Evolutionary conservation across 768 basidiomycete genomes (phyloP).

Genomic region (Mycena olivaceomarginata): DNA sequence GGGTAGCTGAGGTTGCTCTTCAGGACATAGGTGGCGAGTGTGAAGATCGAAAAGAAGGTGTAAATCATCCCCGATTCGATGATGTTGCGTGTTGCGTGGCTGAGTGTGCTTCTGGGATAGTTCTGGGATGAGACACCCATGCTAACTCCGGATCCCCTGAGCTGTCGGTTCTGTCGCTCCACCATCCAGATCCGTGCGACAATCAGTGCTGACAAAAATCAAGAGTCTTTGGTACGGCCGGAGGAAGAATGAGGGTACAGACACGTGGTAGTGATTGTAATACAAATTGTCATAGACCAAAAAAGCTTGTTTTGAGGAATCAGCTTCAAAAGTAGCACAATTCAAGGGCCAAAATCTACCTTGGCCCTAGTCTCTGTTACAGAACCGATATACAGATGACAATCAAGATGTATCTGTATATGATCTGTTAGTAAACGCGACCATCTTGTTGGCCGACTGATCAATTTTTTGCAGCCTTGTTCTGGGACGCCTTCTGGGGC

Average conservation of each 20-base stretch:
- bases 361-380: too few relatives aligned
- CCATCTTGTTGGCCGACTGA: too few relatives aligned
- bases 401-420: too few relatives aligned
- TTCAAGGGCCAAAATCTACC: too few relatives aligned
- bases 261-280: background rate
- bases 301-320: background rate
- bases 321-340: too few relatives aligned
- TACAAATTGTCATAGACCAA: background rate
- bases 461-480: too few relatives aligned
- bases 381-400: too few relatives aligned
- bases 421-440: too few relatives aligned
- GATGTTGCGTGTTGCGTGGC: background rate
- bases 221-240: background rate
- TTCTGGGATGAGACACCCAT: too few relatives aligned
- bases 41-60: background rate
- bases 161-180: background rate
- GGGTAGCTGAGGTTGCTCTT: background rate
- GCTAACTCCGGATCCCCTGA: background rate
- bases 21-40: background rate
- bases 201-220: background rate
- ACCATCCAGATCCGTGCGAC: background rate
- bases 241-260: too few relatives aligned
- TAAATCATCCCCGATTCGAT: slow-evolving; percentile 1
- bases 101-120: background rate
- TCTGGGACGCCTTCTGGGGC: too few relatives aligned